These are phyloP conservation scores for Globisporangium mamillatum DNA, from an alignment of 352 stramenopile species.

Conservation along the genomic window DNA sequence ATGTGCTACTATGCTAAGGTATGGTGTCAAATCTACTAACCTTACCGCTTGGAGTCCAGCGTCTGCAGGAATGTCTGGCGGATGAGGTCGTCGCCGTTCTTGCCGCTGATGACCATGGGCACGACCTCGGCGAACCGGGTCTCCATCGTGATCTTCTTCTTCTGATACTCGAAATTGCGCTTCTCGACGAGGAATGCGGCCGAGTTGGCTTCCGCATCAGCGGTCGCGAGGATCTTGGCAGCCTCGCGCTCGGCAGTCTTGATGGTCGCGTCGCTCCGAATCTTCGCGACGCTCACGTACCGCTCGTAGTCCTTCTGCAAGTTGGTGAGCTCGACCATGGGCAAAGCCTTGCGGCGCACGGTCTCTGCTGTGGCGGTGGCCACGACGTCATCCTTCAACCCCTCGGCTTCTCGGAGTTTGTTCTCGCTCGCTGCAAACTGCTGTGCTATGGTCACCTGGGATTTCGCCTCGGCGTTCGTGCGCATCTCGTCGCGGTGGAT, in stretches of 20 bases:
- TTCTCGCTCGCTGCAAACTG: constrained; percentile 52
- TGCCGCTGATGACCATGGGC: constrained; percentile 80
- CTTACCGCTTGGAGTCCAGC: constrained; percentile 9
- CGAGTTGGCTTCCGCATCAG: constrained; percentile 59
- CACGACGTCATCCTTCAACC: constrained; percentile 64
- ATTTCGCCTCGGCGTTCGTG: constrained; percentile 69
- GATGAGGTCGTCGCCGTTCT: constrained; percentile 82
- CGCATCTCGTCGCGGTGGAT: constrained; percentile 82
- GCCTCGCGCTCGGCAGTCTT: constrained; percentile 66
- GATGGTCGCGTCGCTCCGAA: constrained; percentile 58
- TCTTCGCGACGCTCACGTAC: constrained; percentile 61
- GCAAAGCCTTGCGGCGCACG: constrained; percentile 60
- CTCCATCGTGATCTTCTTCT: constrained; percentile 70
- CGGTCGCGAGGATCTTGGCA: constrained; percentile 45
- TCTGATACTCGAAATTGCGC: constrained; percentile 72
- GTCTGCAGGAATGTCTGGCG: constrained; percentile 55
- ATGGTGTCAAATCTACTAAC: too few species aligned
- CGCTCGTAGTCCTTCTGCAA: constrained; percentile 63
- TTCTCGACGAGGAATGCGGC: constrained; percentile 67
- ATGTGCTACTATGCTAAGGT: too few species aligned
- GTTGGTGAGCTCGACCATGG: constrained; percentile 53
- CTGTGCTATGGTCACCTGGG: constrained; percentile 70
- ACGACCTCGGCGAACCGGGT: constrained; percentile 48
- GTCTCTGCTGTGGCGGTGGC: constrained; percentile 49
- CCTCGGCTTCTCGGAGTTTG: constrained; percentile 67